A percentile compares a stretch with the other conserved stretches of the same genome.
phyloP scores from a whole-genome alignment of 345 rosid genomes.

The Euclidium syriacum region DNA sequence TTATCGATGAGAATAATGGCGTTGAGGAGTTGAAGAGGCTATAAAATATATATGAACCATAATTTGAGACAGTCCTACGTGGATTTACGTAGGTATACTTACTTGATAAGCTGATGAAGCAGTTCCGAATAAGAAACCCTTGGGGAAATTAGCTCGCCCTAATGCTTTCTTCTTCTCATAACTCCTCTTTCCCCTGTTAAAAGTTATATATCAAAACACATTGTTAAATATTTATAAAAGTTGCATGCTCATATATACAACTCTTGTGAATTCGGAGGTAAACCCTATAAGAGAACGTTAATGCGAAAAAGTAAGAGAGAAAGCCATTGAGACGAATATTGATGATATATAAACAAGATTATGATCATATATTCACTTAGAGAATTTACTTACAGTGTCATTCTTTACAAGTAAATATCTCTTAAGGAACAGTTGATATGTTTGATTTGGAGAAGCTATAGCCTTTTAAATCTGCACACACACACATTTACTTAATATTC shows the following conservation, averaged over 20 bases:
- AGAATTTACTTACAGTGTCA: conserved; percentile 12
- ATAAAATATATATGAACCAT: no score
- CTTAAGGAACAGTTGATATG: background rate
- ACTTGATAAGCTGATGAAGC: conserved; percentile 34
- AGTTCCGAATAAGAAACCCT: conserved; percentile 30
- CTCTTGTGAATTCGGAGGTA: no score
- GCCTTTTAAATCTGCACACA: conserved; percentile 1
- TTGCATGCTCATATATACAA: background rate
- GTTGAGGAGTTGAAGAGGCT: no score
- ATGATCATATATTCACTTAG: background rate
- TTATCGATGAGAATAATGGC: no score
- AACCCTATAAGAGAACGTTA: no score
- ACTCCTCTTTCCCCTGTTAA: conserved; percentile 8
- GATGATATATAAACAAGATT: background rate
- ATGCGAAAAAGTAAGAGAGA: no score
- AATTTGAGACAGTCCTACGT: background rate
- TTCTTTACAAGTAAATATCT: background rate
- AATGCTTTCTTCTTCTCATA: conserved; percentile 1
- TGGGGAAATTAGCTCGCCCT: conserved; percentile 16
- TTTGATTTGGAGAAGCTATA: background rate
- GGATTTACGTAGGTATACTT: background rate
- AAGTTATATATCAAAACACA: background rate
- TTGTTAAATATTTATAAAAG: background rate
- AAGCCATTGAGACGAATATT: no score
- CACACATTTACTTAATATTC: background rate